Conservation (phyloP, 2,329 filamentous ascomycete genomes). For the Fusarium bulbicola region DNA sequence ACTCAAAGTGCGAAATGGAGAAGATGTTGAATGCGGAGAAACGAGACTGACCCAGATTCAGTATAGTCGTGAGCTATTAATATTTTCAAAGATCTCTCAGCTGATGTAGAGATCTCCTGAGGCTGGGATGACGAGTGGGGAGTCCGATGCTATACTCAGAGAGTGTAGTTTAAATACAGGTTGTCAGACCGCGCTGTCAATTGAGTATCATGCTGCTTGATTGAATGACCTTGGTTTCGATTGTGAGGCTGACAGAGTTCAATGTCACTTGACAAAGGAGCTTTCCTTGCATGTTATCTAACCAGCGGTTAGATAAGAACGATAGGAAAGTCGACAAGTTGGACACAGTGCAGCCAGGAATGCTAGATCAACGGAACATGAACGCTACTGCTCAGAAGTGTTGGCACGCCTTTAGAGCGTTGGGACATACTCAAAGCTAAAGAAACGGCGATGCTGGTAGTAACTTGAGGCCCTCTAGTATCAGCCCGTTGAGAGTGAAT, state of each 20-base stretch:
- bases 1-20: not conserved
- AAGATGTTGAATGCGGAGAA: not conserved
- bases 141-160: not conserved
- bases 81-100: not conserved
- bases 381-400: no score
- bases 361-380: not conserved
- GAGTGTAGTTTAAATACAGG: not conserved
- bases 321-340: rapidly evolving
- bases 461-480: not conserved
- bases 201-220: not conserved
- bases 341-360: not conserved
- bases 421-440: rapidly evolving
- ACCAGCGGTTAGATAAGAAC: not conserved
- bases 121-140: not conserved
- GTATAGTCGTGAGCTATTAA: not conserved
- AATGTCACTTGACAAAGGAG: rapidly evolving
- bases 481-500: not conserved
- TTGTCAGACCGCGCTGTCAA: not conserved
- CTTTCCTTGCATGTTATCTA: not conserved
- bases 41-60: not conserved
- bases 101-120: not conserved
- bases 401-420: rapidly evolving
- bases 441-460: no score
- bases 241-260: not conserved
- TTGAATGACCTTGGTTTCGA: not conserved